Evolutionary conservation across 345 rosid species (phyloP).

Genomic region (Moringa oleifera): DNA sequence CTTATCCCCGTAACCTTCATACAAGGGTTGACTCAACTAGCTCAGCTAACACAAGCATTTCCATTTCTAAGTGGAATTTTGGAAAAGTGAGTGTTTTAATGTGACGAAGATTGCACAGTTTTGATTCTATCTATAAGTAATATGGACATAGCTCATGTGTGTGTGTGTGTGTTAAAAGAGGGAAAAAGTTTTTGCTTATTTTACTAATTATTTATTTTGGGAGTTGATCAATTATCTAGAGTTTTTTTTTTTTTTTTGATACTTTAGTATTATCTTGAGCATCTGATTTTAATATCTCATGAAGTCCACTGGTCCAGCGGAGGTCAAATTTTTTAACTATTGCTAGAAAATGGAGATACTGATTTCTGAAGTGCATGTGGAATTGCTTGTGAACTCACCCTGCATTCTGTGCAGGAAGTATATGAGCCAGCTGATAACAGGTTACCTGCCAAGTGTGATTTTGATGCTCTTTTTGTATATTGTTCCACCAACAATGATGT

Average conservation of each 20-base stretch:
- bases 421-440: conserved; percentile 61
- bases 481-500: conserved; percentile 93
- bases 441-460: conserved; percentile 94
- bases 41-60: conserved; percentile 40
- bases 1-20: conserved; percentile 70
- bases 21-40: conserved; percentile 78
- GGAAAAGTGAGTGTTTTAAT: conserved; percentile 43
- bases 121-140: neutral
- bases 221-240: neutral
- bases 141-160: conserved; percentile 3
- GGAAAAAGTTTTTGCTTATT: too few relatives aligned
- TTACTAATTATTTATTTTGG: too few relatives aligned
- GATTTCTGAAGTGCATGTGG: neutral
- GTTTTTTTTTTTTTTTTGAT: too few relatives aligned
- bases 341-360: neutral
- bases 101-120: neutral
- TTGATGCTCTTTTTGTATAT: conserved; percentile 54
- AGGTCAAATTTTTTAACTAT: neutral
- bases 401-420: conserved; percentile 36
- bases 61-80: conserved; percentile 60
- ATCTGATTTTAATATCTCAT: neutral
- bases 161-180: too few relatives aligned
- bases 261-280: neutral
- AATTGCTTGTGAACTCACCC: conserved; percentile 1
- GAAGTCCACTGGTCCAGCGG: neutral